A percentile compares a stretch with the other conserved stretches of the same genome.
Conservation (phyloP, 2,329 filamentous ascomycete genomes). For the Aspergillus costaricaensis region DNA sequence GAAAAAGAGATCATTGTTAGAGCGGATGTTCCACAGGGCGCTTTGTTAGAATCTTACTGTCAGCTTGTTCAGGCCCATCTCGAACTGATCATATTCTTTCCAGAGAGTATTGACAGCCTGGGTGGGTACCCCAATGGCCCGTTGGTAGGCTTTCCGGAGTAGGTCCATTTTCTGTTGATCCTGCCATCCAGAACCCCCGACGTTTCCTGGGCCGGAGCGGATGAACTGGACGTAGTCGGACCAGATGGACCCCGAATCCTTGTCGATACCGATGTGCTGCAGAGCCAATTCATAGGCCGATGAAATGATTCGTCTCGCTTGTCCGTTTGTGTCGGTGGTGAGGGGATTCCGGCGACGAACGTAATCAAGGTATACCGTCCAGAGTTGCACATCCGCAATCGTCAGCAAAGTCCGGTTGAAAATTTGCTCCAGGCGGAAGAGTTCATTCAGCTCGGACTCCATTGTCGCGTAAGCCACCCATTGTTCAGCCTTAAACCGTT, state of each 20-base stretch:
- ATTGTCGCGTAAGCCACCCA: constrained; percentile 89
- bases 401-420: constrained; percentile 78
- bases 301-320: constrained; percentile 75
- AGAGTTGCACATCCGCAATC: constrained; percentile 81
- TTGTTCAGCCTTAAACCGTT: constrained; percentile 71
- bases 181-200: constrained; percentile 88
- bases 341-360: constrained; percentile 89
- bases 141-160: constrained; percentile 87
- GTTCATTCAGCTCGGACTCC: constrained; percentile 85
- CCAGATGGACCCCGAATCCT: constrained; percentile 88
- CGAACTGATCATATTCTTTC: constrained; percentile 98
- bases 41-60: constrained; percentile 57
- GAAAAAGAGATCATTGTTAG: constrained; percentile 13
- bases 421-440: constrained; percentile 75
- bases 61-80: constrained; percentile 89
- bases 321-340: constrained; percentile 72
- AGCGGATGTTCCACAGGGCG: background rate
- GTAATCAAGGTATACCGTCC: constrained; percentile 93
- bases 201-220: constrained; percentile 79
- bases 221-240: constrained; percentile 93
- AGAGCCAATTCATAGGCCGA: constrained; percentile 93
- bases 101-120: constrained; percentile 79
- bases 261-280: constrained; percentile 84
- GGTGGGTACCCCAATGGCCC: constrained; percentile 83
- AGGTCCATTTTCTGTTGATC: constrained; percentile 98